Conservation (phyloP, 108 stramenopile species). For the Nannochloropsis salina region DNA sequence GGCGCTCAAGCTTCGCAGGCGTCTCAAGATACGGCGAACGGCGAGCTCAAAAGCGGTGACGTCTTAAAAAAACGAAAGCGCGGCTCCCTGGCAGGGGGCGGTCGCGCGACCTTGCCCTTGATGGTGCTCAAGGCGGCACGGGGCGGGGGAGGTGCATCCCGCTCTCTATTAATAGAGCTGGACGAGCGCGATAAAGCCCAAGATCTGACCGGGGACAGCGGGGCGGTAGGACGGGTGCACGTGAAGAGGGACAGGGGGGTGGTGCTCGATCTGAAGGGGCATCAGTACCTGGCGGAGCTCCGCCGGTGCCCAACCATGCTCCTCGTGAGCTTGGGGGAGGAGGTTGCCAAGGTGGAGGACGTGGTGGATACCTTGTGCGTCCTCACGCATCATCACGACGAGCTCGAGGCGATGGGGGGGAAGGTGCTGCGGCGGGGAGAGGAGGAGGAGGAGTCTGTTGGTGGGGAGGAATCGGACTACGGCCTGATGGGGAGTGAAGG, state of each 20-base stretch:
- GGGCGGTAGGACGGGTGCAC: slow-evolving; percentile 14
- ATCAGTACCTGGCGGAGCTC: not conserved
- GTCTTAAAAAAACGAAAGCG: not conserved
- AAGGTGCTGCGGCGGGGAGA: not conserved
- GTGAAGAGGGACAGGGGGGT: not conserved
- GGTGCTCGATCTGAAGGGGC: not conserved
- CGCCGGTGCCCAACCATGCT: not conserved
- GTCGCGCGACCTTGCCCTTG: not conserved
- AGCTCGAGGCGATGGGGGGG: not conserved
- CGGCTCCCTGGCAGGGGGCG: not conserved
- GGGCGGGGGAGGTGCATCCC: not conserved
- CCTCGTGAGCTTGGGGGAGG: not conserved
- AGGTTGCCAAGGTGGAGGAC: not conserved
- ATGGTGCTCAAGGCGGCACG: not conserved
- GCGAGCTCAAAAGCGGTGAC: not conserved
- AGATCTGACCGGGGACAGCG: not conserved
- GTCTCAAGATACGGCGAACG: not conserved
- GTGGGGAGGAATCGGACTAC: not conserved
- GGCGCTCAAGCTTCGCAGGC: not conserved
- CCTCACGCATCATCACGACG: not conserved
- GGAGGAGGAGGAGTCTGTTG: not conserved
- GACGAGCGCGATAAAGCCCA: not conserved
- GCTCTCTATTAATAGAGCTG: not conserved
- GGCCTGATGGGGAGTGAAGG: not conserved
- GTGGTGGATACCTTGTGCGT: not conserved